Evolutionary conservation across 805 yeast genomes (phyloP).

Genomic region (Scheffersomyces stipitis): DNA sequence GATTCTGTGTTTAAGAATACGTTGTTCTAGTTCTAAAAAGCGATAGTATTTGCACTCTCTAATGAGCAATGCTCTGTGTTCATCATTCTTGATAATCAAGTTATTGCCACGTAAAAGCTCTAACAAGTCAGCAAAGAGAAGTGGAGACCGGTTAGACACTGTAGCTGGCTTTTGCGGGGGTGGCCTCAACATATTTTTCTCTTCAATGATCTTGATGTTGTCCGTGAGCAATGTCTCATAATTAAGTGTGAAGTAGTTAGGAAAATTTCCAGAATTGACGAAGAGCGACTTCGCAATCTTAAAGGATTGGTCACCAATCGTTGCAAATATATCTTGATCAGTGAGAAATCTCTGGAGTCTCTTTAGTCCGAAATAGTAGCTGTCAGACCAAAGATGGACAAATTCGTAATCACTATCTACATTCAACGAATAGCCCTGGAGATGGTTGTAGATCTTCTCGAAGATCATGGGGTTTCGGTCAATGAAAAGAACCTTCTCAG

Average conservation of each 20-base stretch:
- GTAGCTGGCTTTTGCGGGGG: constrained; percentile 70
- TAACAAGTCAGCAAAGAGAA: constrained; percentile 55
- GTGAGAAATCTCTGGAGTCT: constrained; percentile 49
- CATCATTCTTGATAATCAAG: constrained; percentile 47
- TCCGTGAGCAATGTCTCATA: constrained; percentile 52
- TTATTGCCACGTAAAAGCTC: constrained; percentile 55
- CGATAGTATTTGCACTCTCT: constrained; percentile 78
- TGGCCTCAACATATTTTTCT: constrained; percentile 61
- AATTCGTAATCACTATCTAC: constrained; percentile 61
- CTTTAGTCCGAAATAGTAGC: constrained; percentile 67
- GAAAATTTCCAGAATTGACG: constrained; percentile 62
- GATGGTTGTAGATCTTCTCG: constrained; percentile 62
- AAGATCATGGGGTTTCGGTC: constrained; percentile 76
- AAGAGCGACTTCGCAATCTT: constrained; percentile 58
- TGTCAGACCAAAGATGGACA: constrained; percentile 64
- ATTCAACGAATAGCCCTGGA: constrained; percentile 75
- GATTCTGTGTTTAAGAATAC: constrained; percentile 53
- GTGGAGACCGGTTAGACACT: constrained; percentile 51
- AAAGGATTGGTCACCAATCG: constrained; percentile 61
- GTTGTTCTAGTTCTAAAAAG: constrained; percentile 72
- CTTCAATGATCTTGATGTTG: constrained; percentile 35
- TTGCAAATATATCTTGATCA: constrained; percentile 55
- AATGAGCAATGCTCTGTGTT: constrained; percentile 56
- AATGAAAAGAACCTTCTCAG: constrained; percentile 51
- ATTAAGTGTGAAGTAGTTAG: constrained; percentile 73